Conservation (phyloP, 768 basidiomycete species). For the Lyophyllum shimeji region DNA sequence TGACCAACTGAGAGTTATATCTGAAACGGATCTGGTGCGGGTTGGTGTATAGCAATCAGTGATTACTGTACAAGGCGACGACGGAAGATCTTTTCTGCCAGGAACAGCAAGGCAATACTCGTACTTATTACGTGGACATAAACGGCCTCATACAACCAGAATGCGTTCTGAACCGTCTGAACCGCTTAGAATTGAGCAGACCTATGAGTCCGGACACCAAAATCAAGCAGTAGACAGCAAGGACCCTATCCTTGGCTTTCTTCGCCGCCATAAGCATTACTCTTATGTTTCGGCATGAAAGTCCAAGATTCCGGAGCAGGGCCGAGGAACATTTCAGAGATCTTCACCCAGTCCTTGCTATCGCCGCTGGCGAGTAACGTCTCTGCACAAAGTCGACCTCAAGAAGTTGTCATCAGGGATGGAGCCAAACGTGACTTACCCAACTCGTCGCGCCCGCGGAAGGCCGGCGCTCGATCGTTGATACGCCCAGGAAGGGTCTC, state of each 20-base stretch:
- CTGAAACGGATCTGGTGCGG: too few species aligned
- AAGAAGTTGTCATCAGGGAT: not conserved
- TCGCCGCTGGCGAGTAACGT: conserved; percentile 79
- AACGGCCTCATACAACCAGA: too few species aligned
- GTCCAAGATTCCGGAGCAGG: conserved; percentile 79
- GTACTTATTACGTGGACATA: too few species aligned
- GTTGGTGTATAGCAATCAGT: too few species aligned
- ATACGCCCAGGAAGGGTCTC: conserved; percentile 78
- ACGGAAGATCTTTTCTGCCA: too few species aligned
- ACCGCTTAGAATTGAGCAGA: too few species aligned
- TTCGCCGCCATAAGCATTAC: conserved; percentile 79
- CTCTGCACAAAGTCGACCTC: conserved; percentile 44
- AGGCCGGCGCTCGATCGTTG: conserved; percentile 90
- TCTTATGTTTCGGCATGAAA: conserved; percentile 94
- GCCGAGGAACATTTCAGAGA: conserved; percentile 95
- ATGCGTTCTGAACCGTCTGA: too few species aligned
- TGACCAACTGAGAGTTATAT: too few species aligned
- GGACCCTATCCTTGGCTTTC: conserved; percentile 44
- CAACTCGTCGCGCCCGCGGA: conserved; percentile 83
- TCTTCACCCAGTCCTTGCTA: conserved; percentile 87
- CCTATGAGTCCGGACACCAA: too few species aligned
- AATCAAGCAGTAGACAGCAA: not conserved
- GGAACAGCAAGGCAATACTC: too few species aligned
- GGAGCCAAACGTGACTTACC: conserved; percentile 44
- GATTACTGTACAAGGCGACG: too few species aligned